Evolutionary conservation across 441 rosid species (phyloP), one percentile per base, ranked within the genome.

Genomic region (Omphalea diandra): DNA sequence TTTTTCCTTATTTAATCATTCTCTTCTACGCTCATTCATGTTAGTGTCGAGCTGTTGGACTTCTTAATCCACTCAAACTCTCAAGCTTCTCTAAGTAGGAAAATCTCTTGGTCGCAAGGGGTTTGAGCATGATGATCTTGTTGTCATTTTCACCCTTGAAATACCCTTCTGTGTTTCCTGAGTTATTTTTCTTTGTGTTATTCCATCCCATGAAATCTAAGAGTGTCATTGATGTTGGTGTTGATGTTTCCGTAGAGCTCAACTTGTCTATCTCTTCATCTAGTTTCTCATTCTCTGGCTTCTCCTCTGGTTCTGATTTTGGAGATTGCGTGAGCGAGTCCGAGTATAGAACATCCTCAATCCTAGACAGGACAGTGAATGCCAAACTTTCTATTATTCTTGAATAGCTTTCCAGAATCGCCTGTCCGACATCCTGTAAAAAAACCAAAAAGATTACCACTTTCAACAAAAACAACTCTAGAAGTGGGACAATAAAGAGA

Each of bases 371-470:
- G 15, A 91, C 83, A 0, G 92, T 87, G 78, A 78, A 91, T 49
- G 99, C 98, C 74, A 96, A 81, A 76, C 97, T 96, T 79, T 96
- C 98, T 38, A 96, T 85, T 46, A 89, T 85, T 78, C 99, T 87
- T 11, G 99, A 93, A 72, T 93, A 96, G 79, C 99, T 88, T 75
- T 96, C 99, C 20, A 91, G 84, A 58, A 88, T 78, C 6, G 98
- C 97, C 62, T 93, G 97, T n/a, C 99, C 99, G 38, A 93, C 90
- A 69, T 93, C 99, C 97, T 91, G 86, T 9, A 60, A 24, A 12
- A 26, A 2, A 64, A 40, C n/a, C n/a, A n/a, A 9, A 6, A 31
- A 5, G 12, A 38, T 27, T 33, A 31, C 60, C 35, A 43, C 50
- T 57, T 6, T 5, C 32, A 2, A 36, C 7, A 5, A 11, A 38